phyloP scores from a whole-genome alignment of 352 stramenopile species.

The Globisporangium okanoganense region DNA sequence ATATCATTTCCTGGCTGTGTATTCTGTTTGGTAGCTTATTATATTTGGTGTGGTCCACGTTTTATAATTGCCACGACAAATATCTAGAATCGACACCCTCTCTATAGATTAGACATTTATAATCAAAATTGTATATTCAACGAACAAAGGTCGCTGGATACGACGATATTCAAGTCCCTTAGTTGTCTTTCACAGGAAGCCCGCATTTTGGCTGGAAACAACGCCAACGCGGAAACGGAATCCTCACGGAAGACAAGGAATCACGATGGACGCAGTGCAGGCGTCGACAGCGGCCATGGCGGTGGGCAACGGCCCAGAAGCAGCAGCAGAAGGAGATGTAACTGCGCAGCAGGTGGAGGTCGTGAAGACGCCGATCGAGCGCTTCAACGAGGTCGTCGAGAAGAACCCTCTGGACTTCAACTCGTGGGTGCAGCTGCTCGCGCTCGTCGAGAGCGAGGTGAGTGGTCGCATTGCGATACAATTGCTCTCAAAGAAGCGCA shows the following conservation, averaged over 20 bases:
- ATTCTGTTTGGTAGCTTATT: neutral
- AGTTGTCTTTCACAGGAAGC: neutral
- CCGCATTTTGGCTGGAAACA: slow-evolving; percentile 12
- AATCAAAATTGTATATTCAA: neutral
- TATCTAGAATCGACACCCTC: neutral
- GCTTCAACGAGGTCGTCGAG: slow-evolving; percentile 44
- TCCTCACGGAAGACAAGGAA: neutral
- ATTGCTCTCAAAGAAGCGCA: too few species aligned
- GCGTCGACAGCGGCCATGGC: slow-evolving; percentile 3
- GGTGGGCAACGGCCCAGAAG: neutral
- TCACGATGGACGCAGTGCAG: slow-evolving; percentile 15
- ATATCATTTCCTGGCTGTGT: neutral
- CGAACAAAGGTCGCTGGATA: neutral
- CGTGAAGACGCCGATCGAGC: slow-evolving; percentile 42
- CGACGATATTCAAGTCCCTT: neutral
- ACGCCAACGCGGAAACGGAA: neutral
- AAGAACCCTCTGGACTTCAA: slow-evolving; percentile 80
- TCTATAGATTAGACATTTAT: neutral
- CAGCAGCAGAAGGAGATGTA: slow-evolving; percentile 1
- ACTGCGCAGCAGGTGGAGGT: neutral
- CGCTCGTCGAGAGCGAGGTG: slow-evolving; percentile 70
- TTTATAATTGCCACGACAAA: neutral
- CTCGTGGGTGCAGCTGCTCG: slow-evolving; percentile 68
- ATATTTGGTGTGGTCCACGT: neutral
- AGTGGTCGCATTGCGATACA: neutral